These are phyloP conservation scores for Mallotus nudiflorus DNA, from an alignment of 345 rosid species.

Conservation along the genomic window DNA sequence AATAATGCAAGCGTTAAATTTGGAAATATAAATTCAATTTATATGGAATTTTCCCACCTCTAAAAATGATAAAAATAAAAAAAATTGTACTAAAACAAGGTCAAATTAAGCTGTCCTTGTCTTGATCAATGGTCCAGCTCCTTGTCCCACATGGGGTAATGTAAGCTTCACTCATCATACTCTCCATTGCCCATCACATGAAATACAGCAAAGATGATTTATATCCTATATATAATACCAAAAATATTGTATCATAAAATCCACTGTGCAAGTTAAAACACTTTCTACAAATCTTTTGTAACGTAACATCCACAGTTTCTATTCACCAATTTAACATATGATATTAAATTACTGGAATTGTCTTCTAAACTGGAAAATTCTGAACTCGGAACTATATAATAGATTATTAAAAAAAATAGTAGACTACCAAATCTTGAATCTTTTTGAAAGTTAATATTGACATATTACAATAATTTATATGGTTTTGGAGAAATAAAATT, in stretches of 20 bases:
- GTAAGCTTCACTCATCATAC: conserved; percentile 38
- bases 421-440: neutral
- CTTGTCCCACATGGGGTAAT: conserved; percentile 36
- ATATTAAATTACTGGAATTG: too few relatives aligned
- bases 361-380: too few relatives aligned
- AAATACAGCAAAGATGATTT: conserved; percentile 27
- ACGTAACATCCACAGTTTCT: too few relatives aligned
- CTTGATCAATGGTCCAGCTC: conserved; percentile 13
- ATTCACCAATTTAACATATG: too few relatives aligned
- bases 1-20: conserved; percentile 6
- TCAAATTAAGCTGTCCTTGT: conserved; percentile 4
- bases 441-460: conserved; percentile 4
- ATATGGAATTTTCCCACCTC: neutral
- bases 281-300: too few relatives aligned
- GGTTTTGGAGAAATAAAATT: neutral
- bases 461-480: conserved; percentile 6
- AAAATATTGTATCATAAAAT: neutral
- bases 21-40: neutral
- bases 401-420: too few relatives aligned
- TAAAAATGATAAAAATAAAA: neutral
- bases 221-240: neutral
- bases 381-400: too few relatives aligned
- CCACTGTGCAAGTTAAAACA: neutral
- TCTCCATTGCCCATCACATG: conserved; percentile 37
- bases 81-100: neutral